Evolutionary conservation across 2,329 filamentous ascomycete species (phyloP), one percentile per base, ranked within the genome.

Genomic region (Pseudogymnoascus sp.): DNA sequence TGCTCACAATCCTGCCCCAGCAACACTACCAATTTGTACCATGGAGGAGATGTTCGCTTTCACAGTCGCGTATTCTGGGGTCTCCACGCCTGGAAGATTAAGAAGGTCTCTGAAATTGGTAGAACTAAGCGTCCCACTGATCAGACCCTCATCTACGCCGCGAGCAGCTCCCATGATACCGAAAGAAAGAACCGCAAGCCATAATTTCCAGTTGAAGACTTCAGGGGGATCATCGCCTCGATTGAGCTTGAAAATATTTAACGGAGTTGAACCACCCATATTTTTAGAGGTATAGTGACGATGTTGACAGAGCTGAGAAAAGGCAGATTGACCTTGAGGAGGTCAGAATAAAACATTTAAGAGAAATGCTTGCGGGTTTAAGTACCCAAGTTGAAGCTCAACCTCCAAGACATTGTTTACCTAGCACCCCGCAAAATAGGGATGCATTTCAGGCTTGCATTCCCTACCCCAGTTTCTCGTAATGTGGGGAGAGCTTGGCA

Each of bases 1-100:
- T 36, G 33, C 33, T 36, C 33, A 36, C 33, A 36, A 36, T 10
- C 33, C 33, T n/a, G 74, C 74, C 13, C 74, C 74, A 7, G 70
- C 71, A 15, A 76, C 69, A 64, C 70, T 72, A 2, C 74, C 74
- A 39, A 76, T 73, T 33, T 75, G 73, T 8, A 76, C 74, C 74
- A 76, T 75, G 1, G 74, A 71, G 4, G 73, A 73, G 38, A 76
- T 73, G 59, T 75, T 76, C 2, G 71, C 73, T 27, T 72, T 68
- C 39, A 70, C 69, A 35, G 72, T 67, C 10, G 73, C 72, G 58
- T 68, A 69, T 64, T 68, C 67, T 68, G 55, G 8, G 39, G 39
- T 10, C n/a, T 25, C 65, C 48, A 42, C 66, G 65, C 31, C 33
- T 62, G 64, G 36, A n/a, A 33, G 15, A 4, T 25, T 38, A 17